Base-by-base conservation (phyloP, 176 grass and related monocot genomes). In the Secale cereale region DNA sequence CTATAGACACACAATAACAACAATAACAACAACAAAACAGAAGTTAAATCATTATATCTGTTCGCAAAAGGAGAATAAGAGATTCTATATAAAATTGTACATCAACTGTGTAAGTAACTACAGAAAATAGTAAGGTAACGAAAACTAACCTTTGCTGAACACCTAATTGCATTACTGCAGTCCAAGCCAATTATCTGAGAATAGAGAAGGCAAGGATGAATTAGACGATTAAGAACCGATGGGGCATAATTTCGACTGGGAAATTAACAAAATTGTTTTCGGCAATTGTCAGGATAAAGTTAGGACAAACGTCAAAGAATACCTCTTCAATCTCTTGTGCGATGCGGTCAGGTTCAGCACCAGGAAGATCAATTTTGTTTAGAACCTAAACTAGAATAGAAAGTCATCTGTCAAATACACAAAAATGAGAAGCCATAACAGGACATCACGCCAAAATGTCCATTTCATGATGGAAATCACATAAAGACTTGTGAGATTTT, bases 291-390 rank as follows among this genome's bases (percentile, higher is more conserved):
- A 29, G 17, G 30, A 83, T 59, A 61, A 20, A 77, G 28, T 33
- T 78, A 76, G 56, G 32, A 41, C 15, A 82, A 6, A 57, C 54
- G 14, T 41, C 25, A 29, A 65, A 45, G 33, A 80, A 81, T 90
- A 98, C 95, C 95, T 98, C 95, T 91, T 98, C 95, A 86, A 98
- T 95, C 81, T 98, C 95, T 65, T 64, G 72, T 1, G 92, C 86
- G 15, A 95, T 90, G 70, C 91, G 89, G 76, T 98, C 93, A 65
- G 95, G 95, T 81, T 95, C 95, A 85, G 95, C 95, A 78, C 95
- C 95, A 90, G 95, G 95, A 85, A 98, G 91, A 88, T 98, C 95
- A 90, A 98, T 98, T 92, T 98, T 98, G 82, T 98, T 98, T 89
- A 98, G 90, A 81, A 98, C 93, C 95, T 98, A 82, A 81, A 87